Evolutionary conservation across 345 rosid genomes (phyloP), one percentile per base, ranked within the genome.

Genomic region (Sisymbrium irio): DNA sequence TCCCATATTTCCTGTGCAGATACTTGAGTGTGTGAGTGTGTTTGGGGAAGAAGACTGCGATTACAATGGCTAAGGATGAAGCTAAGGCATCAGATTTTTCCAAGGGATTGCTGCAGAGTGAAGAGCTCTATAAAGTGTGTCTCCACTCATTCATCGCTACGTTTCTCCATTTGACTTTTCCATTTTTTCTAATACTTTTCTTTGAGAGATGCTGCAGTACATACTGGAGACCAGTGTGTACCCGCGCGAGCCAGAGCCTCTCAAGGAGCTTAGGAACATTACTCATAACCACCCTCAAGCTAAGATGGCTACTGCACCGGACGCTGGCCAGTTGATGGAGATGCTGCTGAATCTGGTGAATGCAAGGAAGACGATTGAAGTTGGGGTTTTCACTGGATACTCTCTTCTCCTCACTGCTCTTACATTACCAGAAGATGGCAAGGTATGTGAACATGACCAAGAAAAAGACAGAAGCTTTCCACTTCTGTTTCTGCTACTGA

Each of bases 381-480:
- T 92, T 14, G 93, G 96, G 18, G 92, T 89, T 66, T 89, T 78
- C 82, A 89, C 96, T 37, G 93, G 97, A 13, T 92, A 92, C 78
- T 89, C 97, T 57, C 97, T 89, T 75, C 91, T 92, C 41, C 91
- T 86, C 65, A 89, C 96, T 41, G 96, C 93, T 56, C 92, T 89
- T 56, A 66, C 85, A 14, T 75, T 92, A 58, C 97, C 97, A 2
- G 79, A 86, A 4, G 93, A 92, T 67, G 93, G 96, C 67, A 77
- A 84, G 85, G 86, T 80, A 63, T 62, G 55, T 33, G 12, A 7
- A 33, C 36, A 19, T 51, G 42, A 49, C 25, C 28, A 62, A 28
- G 1, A 71, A 28, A 30, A n/a, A 30, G 10, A 30, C 42, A 7
- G 3, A 20, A 49, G 28, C 7, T 37, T 28, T 49, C 25, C 17